A percentile compares a stretch with the other conserved stretches of the same genome.
Conservation (phyloP, 2,329 filamentous ascomycete species). For the Sclerotinia minor region DNA sequence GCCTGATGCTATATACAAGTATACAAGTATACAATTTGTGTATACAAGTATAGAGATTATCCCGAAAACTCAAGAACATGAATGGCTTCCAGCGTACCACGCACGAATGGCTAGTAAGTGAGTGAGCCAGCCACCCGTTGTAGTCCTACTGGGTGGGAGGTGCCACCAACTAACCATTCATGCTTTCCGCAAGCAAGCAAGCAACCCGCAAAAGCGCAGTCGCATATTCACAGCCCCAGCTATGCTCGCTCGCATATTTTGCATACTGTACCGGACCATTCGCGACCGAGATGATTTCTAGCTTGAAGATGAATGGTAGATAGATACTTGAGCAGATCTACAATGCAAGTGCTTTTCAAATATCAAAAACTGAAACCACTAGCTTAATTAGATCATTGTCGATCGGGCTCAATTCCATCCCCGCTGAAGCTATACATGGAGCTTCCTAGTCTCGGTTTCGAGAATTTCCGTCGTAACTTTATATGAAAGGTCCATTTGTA, state of each 20-base stretch:
- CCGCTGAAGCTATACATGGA: neutral
- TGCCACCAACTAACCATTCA: neutral
- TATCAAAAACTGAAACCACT: neutral
- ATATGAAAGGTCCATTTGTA: neutral
- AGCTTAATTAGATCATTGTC: neutral
- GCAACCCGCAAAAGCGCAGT: neutral
- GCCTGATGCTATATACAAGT: neutral
- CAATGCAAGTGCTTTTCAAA: neutral
- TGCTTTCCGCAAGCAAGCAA: neutral
- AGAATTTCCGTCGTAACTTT: neutral
- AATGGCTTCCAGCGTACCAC: neutral
- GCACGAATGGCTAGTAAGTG: neutral
- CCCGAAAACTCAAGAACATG: neutral
- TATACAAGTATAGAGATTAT: neutral
- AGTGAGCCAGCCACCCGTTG: conserved; percentile 4
- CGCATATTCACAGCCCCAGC: neutral
- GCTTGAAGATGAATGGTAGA: no score
- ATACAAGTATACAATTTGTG: no score
- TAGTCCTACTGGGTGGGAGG: neutral
- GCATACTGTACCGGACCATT: neutral
- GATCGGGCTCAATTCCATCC: neutral
- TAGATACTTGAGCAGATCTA: neutral
- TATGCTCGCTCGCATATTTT: neutral
- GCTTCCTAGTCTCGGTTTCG: neutral
- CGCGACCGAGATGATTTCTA: neutral